Percentiles rank a stretch among this genome's conserved stretches.
Evolutionary conservation across 768 basidiomycete genomes (phyloP).

Genomic region (Calocybe cyanea): DNA sequence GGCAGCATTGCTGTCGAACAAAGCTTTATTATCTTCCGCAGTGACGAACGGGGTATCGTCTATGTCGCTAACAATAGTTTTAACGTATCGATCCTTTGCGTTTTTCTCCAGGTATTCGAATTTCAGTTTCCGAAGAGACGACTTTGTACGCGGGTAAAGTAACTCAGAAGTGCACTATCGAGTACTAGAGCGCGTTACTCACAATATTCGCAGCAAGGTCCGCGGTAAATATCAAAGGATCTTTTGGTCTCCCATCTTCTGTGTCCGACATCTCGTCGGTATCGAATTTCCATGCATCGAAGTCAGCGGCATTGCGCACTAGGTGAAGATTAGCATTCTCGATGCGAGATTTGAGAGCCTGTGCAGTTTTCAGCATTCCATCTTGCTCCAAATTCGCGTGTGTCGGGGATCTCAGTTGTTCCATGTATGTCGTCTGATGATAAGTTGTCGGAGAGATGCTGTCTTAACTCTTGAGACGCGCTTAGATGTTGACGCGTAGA

Average conservation of each 20-base stretch:
- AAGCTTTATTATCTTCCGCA: constrained; percentile 71
- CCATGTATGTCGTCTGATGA: background rate
- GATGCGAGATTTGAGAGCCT: constrained; percentile 27
- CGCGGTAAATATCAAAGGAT: constrained; percentile 53
- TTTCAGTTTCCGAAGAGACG: constrained; percentile 77
- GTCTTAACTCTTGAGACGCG: background rate
- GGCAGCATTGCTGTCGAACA: constrained; percentile 54
- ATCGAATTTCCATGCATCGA: constrained; percentile 32
- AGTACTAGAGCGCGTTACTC: constrained; percentile 21
- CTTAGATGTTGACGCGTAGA: background rate
- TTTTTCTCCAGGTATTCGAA: constrained; percentile 89
- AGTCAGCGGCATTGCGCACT: constrained; percentile 30
- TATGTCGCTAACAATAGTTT: constrained; percentile 79
- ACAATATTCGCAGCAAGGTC: constrained; percentile 63
- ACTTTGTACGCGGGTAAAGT: constrained; percentile 30
- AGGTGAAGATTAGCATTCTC: constrained; percentile 36
- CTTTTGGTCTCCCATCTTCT: constrained; percentile 34
- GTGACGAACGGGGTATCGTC: constrained; percentile 81
- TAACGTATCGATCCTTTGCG: constrained; percentile 85
- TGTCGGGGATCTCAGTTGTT: constrained; percentile 9
- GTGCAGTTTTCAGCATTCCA: constrained; percentile 29
- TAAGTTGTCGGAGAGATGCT: no score
- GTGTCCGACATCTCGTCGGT: constrained; percentile 33
- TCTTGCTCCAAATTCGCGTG: constrained; percentile 28
- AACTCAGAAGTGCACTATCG: background rate